Conservation (phyloP, 768 basidiomycete genomes). For the Hydnum rufescens region DNA sequence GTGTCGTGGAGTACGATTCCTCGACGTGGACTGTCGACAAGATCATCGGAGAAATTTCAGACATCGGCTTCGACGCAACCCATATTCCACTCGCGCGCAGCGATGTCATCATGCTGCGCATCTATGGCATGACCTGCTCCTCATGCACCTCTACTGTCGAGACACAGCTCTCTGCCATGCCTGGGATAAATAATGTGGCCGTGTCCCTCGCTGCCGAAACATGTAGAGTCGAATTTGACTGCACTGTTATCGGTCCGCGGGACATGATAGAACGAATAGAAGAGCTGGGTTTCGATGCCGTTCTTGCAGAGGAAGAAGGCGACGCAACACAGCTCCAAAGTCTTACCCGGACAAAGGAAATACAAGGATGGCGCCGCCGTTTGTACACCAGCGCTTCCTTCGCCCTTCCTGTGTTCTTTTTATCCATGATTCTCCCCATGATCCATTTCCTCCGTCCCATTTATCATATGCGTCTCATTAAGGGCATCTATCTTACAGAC, state of each 20-base stretch:
- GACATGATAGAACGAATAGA: conserved; percentile 76
- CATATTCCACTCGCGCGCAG: conserved; percentile 43
- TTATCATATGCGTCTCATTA: conserved; percentile 30
- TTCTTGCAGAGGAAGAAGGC: conserved; percentile 49
- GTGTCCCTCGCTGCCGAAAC: conserved; percentile 62
- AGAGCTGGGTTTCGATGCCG: conserved; percentile 80
- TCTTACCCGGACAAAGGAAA: conserved; percentile 75
- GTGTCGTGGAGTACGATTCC: conserved; percentile 76
- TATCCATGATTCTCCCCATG: conserved; percentile 66
- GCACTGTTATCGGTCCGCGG: conserved; percentile 49
- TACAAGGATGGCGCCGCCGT: conserved; percentile 70
- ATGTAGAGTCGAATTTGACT: conserved; percentile 59
- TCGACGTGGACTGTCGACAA: conserved; percentile 60
- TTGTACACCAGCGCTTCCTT: conserved; percentile 58
- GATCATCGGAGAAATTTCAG: conserved; percentile 74
- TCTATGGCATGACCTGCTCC: conserved; percentile 86
- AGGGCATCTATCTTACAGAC: conserved; percentile 66
- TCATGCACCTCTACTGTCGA: conserved; percentile 66
- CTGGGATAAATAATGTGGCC: conserved; percentile 52
- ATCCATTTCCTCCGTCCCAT: conserved; percentile 40
- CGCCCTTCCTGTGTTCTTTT: conserved; percentile 84
- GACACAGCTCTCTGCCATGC: conserved; percentile 39
- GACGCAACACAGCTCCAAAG: conserved; percentile 73
- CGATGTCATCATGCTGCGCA: conserved; percentile 51
- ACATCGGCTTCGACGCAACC: conserved; percentile 81